phyloP scores from a whole-genome alignment of 2,329 filamentous ascomycete genomes.

The Trichophyton benhamiae region DNA sequence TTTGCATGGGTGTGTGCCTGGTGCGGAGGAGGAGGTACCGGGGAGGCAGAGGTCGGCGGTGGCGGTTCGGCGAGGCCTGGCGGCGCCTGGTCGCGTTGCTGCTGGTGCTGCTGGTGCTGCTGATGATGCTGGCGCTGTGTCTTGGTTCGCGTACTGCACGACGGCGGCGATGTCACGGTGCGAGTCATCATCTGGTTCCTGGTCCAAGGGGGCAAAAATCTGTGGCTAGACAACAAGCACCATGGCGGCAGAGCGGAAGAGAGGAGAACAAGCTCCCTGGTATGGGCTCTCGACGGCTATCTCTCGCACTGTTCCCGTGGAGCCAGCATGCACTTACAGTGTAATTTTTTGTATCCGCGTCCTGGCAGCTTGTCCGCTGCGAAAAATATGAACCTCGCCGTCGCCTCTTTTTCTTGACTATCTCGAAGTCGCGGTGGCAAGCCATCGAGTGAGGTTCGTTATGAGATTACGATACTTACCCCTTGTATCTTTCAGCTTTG shows the following conservation, averaged over 20 bases:
- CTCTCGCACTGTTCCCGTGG: background rate
- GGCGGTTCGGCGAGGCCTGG: background rate
- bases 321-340: background rate
- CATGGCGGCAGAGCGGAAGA: background rate
- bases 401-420: background rate
- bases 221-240: constrained; percentile 1
- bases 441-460: background rate
- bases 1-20: background rate
- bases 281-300: background rate
- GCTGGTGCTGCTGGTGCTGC: background rate
- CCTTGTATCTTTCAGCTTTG: background rate
- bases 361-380: background rate
- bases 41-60: background rate
- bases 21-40: background rate
- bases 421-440: background rate
- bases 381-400: background rate
- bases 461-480: background rate
- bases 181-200: constrained; percentile 1
- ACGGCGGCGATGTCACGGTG: constrained; percentile 3
- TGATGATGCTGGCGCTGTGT: background rate
- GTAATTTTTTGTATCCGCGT: background rate
- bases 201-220: background rate
- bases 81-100: background rate
- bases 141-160: background rate
- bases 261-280: background rate